Evolutionary conservation across 164 flowering plant species (phyloP).

Genomic region (Warburgia ugandensis): DNA sequence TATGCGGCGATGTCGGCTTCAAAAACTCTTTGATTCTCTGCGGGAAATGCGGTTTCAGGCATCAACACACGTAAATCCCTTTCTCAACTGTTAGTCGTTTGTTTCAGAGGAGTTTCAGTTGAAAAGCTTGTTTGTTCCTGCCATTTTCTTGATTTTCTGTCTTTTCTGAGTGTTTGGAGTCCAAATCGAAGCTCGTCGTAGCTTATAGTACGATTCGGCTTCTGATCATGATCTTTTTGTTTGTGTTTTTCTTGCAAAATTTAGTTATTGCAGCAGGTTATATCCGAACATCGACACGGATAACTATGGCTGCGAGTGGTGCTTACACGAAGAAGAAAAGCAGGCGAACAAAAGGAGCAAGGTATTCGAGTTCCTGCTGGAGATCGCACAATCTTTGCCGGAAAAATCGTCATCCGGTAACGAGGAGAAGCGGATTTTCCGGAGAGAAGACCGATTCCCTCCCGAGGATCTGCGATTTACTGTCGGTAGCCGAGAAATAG

Average conservation of each 20-base stretch:
- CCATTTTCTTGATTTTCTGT: constrained; percentile 1
- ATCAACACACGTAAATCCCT: constrained; percentile 8
- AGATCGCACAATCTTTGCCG: constrained; percentile 12
- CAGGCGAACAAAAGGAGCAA: neutral
- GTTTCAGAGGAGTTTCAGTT: too few species aligned
- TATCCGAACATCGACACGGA: constrained; percentile 9
- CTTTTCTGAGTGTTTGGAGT: constrained; percentile 1
- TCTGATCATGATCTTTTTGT: neutral
- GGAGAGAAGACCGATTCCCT: neutral
- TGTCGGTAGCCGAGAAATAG: neutral
- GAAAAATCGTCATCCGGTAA: neutral
- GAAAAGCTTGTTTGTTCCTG: neutral
- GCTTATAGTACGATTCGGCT: neutral
- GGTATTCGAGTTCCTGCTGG: constrained; percentile 9
- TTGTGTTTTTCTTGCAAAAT: too few species aligned
- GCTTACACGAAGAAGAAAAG: constrained; percentile 12
- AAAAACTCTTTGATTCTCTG: neutral
- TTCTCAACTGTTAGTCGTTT: too few species aligned
- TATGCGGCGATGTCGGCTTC: constrained; percentile 14
- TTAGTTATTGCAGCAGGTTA: constrained; percentile 10
- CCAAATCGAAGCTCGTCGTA: neutral
- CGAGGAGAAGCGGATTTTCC: neutral
- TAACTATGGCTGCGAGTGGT: constrained; percentile 11
- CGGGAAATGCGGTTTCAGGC: constrained; percentile 5
- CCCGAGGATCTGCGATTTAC: neutral